These are phyloP conservation scores for Plasmodium yoelii DNA, from an alignment of 169 alveolate genomes.

Conservation along the genomic window DNA sequence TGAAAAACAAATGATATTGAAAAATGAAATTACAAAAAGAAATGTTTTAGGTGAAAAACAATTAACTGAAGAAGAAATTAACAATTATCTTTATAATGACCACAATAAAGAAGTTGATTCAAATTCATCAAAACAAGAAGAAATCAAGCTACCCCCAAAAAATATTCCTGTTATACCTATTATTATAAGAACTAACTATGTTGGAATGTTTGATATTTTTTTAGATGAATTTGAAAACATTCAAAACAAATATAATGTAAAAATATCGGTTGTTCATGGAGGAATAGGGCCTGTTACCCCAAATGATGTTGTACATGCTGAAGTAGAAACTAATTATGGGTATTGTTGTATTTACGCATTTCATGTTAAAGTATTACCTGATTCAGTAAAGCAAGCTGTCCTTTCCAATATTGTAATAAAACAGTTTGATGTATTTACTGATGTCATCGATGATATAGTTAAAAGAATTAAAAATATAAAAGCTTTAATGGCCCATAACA, in stretches of 20 bases:
- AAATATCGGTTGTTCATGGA: slow-evolving; percentile 90
- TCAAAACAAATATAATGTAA: slow-evolving; percentile 76
- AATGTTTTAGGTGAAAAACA: slow-evolving; percentile 65
- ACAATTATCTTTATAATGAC: slow-evolving; percentile 77
- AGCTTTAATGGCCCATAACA: slow-evolving; percentile 66
- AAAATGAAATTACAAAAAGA: slow-evolving; percentile 56
- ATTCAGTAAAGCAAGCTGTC: slow-evolving; percentile 88
- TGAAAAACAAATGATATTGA: slow-evolving; percentile 74
- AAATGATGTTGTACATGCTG: slow-evolving; percentile 90
- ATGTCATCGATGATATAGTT: slow-evolving; percentile 86
- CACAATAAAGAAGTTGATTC: slow-evolving; percentile 18
- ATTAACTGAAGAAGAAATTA: slow-evolving; percentile 78
- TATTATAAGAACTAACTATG: slow-evolving; percentile 85
- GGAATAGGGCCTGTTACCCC: slow-evolving; percentile 91
- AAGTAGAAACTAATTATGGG: slow-evolving; percentile 85
- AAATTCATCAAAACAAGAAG: slow-evolving; percentile 7
- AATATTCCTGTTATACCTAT: slow-evolving; percentile 81
- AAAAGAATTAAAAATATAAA: slow-evolving; percentile 73
- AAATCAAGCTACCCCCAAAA: slow-evolving; percentile 52
- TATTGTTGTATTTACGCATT: slow-evolving; percentile 90
- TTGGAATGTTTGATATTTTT: slow-evolving; percentile 87
- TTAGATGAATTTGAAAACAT: slow-evolving; percentile 86
- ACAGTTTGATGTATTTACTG: slow-evolving; percentile 87
- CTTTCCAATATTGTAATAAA: slow-evolving; percentile 83
- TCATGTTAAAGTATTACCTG: slow-evolving; percentile 87